phyloP scores from a whole-genome alignment of 257 asterid genomes.

The Forsythia viridissima region DNA sequence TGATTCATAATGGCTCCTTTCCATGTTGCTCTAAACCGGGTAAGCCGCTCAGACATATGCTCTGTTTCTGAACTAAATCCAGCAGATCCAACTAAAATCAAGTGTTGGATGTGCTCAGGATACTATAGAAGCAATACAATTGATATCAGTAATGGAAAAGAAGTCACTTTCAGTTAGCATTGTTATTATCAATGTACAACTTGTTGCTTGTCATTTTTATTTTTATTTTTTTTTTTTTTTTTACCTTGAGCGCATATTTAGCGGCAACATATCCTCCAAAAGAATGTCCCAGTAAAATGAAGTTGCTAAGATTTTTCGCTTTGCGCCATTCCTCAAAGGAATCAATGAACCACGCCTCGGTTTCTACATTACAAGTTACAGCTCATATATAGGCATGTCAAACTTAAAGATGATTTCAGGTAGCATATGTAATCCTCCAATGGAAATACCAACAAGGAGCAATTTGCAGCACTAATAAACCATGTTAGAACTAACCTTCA shows the following conservation, averaged over 20 bases:
- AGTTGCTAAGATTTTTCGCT: constrained; percentile 78
- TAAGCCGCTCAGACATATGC: constrained; percentile 57
- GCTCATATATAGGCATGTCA: not conserved
- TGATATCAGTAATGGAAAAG: constrained; percentile 15
- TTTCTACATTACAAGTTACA: constrained; percentile 48
- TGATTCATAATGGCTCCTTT: constrained; percentile 83
- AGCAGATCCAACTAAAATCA: constrained; percentile 93
- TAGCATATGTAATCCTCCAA: not conserved
- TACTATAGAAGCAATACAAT: constrained; percentile 53
- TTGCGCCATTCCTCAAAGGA: constrained; percentile 97
- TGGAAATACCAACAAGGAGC: not conserved
- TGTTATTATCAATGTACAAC: no score
- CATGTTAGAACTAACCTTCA: constrained; percentile 39
- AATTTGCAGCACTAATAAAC: not conserved
- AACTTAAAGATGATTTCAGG: not conserved
- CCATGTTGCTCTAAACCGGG: constrained; percentile 77
- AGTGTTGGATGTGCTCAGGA: constrained; percentile 87
- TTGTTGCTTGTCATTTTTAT: not conserved
- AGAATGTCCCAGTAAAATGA: constrained; percentile 94
- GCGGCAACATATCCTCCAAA: constrained; percentile 97
- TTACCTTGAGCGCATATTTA: constrained; percentile 87
- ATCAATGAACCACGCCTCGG: constrained; percentile 86
- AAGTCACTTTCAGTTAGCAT: no score
- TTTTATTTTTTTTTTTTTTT: no score
- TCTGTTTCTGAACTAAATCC: constrained; percentile 84